These are phyloP conservation scores for Lophium mytilinum DNA, from an alignment of 495 filamentous ascomycete species.

Conservation along the genomic window DNA sequence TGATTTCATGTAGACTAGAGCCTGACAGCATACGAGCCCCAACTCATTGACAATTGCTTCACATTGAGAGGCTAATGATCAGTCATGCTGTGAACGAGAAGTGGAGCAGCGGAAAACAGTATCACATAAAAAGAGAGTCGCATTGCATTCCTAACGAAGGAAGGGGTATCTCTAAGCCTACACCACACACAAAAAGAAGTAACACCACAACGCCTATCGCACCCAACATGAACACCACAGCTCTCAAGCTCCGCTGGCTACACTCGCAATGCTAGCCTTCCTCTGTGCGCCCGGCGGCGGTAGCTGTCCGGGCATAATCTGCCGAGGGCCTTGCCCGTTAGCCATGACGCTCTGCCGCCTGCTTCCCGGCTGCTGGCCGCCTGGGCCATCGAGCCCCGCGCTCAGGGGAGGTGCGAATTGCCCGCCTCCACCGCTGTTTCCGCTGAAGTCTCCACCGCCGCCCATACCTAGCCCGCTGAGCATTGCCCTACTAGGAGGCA, in stretches of 20 bases:
- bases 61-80: too few relatives aligned
- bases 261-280: constrained; percentile 22
- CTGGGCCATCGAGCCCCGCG: constrained; percentile 15
- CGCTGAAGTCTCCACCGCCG: neutral
- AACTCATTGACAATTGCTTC: too few relatives aligned
- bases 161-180: neutral
- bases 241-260: constrained; percentile 6
- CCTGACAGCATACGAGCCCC: too few relatives aligned
- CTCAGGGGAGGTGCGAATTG: constrained; percentile 13
- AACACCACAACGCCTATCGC: neutral
- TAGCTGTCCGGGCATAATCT: constrained; percentile 22
- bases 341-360: constrained; percentile 20
- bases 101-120: too few relatives aligned
- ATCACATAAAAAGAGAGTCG: too few relatives aligned
- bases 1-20: too few relatives aligned
- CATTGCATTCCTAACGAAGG: too few relatives aligned
- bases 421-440: neutral
- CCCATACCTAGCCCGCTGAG: neutral
- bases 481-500: neutral
- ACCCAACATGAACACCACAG: neutral
- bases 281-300: constrained; percentile 20
- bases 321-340: constrained; percentile 12
- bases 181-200: neutral
- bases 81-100: too few relatives aligned
- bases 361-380: constrained; percentile 10